phyloP scores from a whole-genome alignment of 2,329 filamentous ascomycete genomes.

The Venturia carpophila region DNA sequence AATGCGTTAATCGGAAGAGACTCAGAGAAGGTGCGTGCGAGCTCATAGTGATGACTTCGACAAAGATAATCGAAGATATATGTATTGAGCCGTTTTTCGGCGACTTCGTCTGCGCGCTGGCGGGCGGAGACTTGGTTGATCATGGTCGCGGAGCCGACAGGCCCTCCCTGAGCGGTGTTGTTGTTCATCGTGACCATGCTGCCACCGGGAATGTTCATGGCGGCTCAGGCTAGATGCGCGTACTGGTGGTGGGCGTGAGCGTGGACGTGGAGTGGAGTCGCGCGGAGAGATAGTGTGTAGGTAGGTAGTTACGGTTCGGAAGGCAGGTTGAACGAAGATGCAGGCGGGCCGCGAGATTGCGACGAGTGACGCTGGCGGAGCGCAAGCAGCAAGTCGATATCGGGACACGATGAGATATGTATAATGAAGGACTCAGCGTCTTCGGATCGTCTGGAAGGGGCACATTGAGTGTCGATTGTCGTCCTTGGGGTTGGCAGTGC shows the following conservation, averaged over 20 bases:
- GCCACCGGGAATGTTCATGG: slow-evolving; percentile 54
- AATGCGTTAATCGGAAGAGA: slow-evolving; percentile 49
- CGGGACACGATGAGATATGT: background rate
- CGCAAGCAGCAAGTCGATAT: background rate
- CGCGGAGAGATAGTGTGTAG: background rate
- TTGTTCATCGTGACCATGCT: slow-evolving; percentile 61
- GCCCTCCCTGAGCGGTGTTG: slow-evolving; percentile 47
- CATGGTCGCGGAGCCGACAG: slow-evolving; percentile 47
- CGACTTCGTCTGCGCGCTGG: background rate
- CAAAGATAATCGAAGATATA: slow-evolving; percentile 92
- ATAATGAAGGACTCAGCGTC: background rate
- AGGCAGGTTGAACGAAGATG: background rate
- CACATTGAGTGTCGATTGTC: background rate
- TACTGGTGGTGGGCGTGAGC: background rate
- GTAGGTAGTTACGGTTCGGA: background rate
- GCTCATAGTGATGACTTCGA: slow-evolving; percentile 74
- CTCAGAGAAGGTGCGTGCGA: slow-evolving; percentile 63
- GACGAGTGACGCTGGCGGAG: background rate
- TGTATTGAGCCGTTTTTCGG: slow-evolving; percentile 53
- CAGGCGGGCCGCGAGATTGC: background rate
- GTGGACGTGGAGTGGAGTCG: background rate
- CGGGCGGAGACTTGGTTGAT: slow-evolving; percentile 24
- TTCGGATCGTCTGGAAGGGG: background rate
- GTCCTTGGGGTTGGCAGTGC: background rate
- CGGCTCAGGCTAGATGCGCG: slow-evolving; percentile 20